Conservation (phyloP, 2,329 filamentous ascomycete species). For the Seiridium unicorne region DNA sequence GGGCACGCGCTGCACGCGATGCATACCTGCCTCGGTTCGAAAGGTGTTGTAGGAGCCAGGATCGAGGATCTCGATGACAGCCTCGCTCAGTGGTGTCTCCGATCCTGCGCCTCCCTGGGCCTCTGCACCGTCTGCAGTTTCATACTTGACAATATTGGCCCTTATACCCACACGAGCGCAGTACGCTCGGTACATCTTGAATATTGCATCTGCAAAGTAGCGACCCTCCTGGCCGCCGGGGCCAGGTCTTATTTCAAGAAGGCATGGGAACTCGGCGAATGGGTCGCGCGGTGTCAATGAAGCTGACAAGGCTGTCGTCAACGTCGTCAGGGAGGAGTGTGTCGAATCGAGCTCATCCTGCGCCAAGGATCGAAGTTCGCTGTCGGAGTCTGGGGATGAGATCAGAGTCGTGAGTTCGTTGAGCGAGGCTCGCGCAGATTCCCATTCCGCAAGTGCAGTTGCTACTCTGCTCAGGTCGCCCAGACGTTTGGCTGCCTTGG, state of each 20-base stretch:
- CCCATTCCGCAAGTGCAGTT: slow-evolving; percentile 57
- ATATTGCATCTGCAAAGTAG: slow-evolving; percentile 82
- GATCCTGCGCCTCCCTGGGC: slow-evolving; percentile 48
- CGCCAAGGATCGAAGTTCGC: slow-evolving; percentile 75
- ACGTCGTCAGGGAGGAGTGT: slow-evolving; percentile 55
- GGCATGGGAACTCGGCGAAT: slow-evolving; percentile 84
- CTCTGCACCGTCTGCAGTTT: slow-evolving; percentile 64
- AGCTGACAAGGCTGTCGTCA: slow-evolving; percentile 68
- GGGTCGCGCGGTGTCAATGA: slow-evolving; percentile 84
- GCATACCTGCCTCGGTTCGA: slow-evolving; percentile 87
- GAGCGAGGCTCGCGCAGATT: slow-evolving; percentile 51
- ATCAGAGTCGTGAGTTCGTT: slow-evolving; percentile 53
- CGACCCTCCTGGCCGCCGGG: slow-evolving; percentile 89
- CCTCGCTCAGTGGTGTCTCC: slow-evolving; percentile 77
- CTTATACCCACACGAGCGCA: slow-evolving; percentile 69
- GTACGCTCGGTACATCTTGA: slow-evolving; percentile 85
- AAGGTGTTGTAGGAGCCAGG: slow-evolving; percentile 78
- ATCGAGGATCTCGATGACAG: slow-evolving; percentile 78
- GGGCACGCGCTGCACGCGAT: slow-evolving; percentile 91
- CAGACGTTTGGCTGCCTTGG: slow-evolving; percentile 54
- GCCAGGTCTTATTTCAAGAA: slow-evolving; percentile 88
- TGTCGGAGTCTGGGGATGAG: slow-evolving; percentile 42
- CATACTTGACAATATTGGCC: slow-evolving; percentile 73
- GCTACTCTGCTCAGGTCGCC: slow-evolving; percentile 61
- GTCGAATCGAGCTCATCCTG: slow-evolving; percentile 77